phyloP scores from a whole-genome alignment of 2,329 filamentous ascomycete genomes.

The Alternaria sp. region DNA sequence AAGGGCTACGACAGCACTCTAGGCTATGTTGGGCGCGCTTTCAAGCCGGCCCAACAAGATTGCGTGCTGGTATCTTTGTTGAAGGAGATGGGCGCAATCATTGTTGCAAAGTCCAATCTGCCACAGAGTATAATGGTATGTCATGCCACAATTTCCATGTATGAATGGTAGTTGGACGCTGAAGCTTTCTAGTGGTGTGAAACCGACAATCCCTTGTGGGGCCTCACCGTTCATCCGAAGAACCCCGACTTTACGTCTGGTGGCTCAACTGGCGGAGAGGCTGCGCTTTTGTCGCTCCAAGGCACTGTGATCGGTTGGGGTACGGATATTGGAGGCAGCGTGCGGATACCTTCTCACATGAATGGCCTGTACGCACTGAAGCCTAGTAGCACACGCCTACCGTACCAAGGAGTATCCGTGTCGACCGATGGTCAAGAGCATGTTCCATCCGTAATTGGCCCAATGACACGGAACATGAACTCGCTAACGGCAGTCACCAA shows the following conservation, averaged over 20 bases:
- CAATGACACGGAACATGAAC: slow-evolving; percentile 62
- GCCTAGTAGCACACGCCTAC: slow-evolving; percentile 63
- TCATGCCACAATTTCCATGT: not conserved
- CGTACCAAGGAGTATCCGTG: slow-evolving; percentile 66
- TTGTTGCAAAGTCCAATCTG: slow-evolving; percentile 62
- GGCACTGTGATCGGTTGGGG: slow-evolving; percentile 66
- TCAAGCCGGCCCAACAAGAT: slow-evolving; percentile 59
- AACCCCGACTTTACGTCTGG: slow-evolving; percentile 64
- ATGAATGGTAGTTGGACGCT: not conserved
- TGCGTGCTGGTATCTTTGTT: slow-evolving; percentile 65
- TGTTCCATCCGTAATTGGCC: slow-evolving; percentile 69
- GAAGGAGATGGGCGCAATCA: slow-evolving; percentile 60
- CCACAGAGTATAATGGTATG: slow-evolving; percentile 64
- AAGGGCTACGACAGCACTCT: slow-evolving; percentile 59
- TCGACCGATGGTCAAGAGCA: slow-evolving; percentile 71
- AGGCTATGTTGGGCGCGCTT: slow-evolving; percentile 71
- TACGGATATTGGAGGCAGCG: slow-evolving; percentile 65
- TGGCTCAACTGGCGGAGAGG: slow-evolving; percentile 68
- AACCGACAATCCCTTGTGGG: slow-evolving; percentile 69
- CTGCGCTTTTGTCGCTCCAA: slow-evolving; percentile 62
- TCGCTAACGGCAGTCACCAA: slow-evolving; percentile 61
- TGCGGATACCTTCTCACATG: slow-evolving; percentile 68
- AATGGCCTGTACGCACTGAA: slow-evolving; percentile 66
- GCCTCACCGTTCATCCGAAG: slow-evolving; percentile 64
- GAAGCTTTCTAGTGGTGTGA: slow-evolving; percentile 61